These are phyloP conservation scores for Salix dunnii DNA, from an alignment of 345 rosid genomes.

Conservation along the genomic window DNA sequence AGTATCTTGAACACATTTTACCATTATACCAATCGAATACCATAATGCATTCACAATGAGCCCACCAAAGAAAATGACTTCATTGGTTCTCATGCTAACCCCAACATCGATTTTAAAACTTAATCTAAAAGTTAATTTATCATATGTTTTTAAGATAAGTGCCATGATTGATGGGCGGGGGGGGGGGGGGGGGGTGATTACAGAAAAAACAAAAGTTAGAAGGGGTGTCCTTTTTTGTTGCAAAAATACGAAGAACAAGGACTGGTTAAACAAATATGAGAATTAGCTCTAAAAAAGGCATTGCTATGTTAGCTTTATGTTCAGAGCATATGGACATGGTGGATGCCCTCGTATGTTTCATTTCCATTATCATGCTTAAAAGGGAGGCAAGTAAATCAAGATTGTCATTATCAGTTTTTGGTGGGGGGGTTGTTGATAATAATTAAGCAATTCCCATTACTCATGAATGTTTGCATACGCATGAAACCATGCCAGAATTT, in stretches of 20 bases:
- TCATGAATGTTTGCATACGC: no score
- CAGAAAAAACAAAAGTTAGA: constrained; percentile 8
- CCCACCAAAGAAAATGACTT: not conserved
- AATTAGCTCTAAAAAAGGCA: no score
- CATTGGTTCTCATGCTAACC: not conserved
- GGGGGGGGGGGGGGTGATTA: constrained; percentile 15
- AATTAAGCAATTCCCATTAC: no score
- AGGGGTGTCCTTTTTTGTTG: not conserved
- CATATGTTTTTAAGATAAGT: constrained; percentile 24
- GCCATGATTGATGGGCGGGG: constrained; percentile 27
- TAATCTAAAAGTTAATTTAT: not conserved
- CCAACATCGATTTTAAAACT: not conserved
- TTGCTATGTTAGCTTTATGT: no score
- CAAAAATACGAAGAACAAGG: not conserved
- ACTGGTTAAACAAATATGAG: not conserved
- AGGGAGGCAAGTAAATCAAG: no score
- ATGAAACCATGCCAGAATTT: not conserved
- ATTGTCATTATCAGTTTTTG: no score
- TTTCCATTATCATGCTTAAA: no score
- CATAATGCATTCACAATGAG: not conserved
- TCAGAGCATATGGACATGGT: no score
- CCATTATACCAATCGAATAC: not conserved
- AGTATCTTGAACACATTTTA: no score
- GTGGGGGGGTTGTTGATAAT: no score
- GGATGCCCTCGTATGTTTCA: no score